Conservation (phyloP, 2,329 filamentous ascomycete species). For the Paecilomyces formosus region DNA sequence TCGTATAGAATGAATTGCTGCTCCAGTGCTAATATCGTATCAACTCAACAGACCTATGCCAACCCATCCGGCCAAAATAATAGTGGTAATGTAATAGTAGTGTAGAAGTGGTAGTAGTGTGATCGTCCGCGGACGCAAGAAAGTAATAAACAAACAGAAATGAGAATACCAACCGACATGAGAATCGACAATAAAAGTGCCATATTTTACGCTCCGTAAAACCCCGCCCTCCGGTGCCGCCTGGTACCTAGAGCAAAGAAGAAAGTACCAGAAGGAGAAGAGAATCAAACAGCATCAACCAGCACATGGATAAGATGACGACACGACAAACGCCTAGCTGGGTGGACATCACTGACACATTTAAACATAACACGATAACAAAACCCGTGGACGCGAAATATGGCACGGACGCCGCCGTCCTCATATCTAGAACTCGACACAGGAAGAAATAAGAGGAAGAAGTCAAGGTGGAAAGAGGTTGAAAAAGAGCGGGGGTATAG, state of each 20-base stretch:
- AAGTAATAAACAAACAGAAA: neutral
- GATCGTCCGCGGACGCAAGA: neutral
- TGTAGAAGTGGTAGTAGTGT: neutral
- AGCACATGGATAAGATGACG: neutral
- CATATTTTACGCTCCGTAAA: neutral
- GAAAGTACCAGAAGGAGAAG: neutral
- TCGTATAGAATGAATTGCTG: neutral
- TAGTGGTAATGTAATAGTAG: neutral
- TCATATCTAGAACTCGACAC: neutral
- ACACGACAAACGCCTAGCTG: neutral
- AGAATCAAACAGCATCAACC: neutral
- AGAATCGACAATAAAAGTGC: neutral
- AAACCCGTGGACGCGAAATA: neutral
- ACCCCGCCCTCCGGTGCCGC: neutral
- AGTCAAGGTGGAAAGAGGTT: neutral
- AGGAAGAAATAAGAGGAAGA: neutral
- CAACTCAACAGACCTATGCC: neutral
- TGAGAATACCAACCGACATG: neutral
- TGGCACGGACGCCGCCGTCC: neutral
- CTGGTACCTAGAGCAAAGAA: neutral
- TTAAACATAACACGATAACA: neutral
- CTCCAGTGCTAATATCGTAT: neutral
- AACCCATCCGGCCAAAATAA: neutral
- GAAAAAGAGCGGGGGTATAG: neutral
- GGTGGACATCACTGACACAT: neutral